phyloP scores from a whole-genome alignment of 768 basidiomycete genomes.

The Leucocoprinus birnbaumii region DNA sequence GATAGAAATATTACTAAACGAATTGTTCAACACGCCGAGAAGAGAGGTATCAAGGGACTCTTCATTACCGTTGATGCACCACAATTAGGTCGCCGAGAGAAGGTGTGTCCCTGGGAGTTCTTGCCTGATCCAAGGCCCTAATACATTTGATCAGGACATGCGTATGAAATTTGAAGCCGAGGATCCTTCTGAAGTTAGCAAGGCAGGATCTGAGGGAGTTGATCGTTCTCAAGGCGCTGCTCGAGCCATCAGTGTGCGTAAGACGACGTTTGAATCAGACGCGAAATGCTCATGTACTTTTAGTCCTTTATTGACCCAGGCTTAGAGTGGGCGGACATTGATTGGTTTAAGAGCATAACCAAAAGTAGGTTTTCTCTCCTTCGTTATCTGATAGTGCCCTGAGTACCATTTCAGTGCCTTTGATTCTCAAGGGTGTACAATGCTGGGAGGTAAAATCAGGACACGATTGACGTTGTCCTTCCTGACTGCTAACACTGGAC shows the following conservation, averaged over 20 bases:
- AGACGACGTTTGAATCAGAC: conserved; percentile 20
- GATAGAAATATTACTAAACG: conserved; percentile 83
- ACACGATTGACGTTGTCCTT: not conserved
- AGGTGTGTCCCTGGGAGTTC: conserved; percentile 32
- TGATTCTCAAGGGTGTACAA: conserved; percentile 89
- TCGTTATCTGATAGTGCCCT: not conserved
- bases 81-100: conserved; percentile 90
- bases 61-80: conserved; percentile 99
- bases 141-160: conserved; percentile 69
- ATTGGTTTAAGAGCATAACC: conserved; percentile 81
- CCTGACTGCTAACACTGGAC: not conserved
- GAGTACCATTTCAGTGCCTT: conserved; percentile 59
- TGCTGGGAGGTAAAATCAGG: conserved; percentile 63
- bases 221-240: conserved; percentile 91
- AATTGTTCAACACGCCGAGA: conserved; percentile 87
- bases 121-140: not conserved
- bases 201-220: conserved; percentile 51
- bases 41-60: conserved; percentile 85
- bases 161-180: conserved; percentile 92
- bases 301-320: conserved; percentile 95
- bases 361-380: conserved; percentile 47
- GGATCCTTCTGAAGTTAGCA: conserved; percentile 54
- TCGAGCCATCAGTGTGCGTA: conserved; percentile 77
- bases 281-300: not conserved
- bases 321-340: conserved; percentile 81